Conservation (phyloP, 805 yeast genomes). For the Candida taoyuanica region DNA sequence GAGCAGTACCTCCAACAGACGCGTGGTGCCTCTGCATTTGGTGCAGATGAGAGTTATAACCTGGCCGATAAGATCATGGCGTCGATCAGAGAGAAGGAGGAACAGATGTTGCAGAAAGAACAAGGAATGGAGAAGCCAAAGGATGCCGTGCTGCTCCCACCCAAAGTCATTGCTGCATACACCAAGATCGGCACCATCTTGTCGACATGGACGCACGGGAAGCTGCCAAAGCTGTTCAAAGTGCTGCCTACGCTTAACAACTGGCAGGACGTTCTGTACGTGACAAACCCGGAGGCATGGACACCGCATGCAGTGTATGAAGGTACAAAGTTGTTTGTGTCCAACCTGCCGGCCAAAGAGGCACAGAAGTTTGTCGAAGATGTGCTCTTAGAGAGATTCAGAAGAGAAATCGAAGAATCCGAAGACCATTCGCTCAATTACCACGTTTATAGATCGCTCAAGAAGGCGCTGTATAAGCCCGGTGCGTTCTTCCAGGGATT, state of each 20-base stretch:
- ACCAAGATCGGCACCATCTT: conserved; percentile 85
- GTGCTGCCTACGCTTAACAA: conserved; percentile 88
- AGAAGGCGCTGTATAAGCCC: conserved; percentile 92
- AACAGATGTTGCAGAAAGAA: conserved; percentile 27
- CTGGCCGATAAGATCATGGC: conserved; percentile 94
- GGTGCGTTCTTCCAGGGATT: conserved; percentile 97
- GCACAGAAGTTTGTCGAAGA: conserved; percentile 76
- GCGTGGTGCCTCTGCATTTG: conserved; percentile 30
- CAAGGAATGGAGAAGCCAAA: conserved; percentile 37
- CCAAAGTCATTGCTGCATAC: conserved; percentile 93
- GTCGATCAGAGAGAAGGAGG: conserved; percentile 73
- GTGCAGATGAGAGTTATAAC: conserved; percentile 45
- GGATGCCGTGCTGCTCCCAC: conserved; percentile 86
- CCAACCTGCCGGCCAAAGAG: conserved; percentile 81
- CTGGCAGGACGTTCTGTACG: conserved; percentile 94
- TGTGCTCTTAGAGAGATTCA: conserved; percentile 67
- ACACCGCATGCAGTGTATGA: conserved; percentile 92
- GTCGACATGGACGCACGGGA: conserved; percentile 90
- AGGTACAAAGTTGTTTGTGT: conserved; percentile 90
- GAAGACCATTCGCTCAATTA: conserved; percentile 81
- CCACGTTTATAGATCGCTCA: conserved; percentile 86
- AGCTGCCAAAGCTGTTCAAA: conserved; percentile 92
- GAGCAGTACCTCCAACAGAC: conserved; percentile 61
- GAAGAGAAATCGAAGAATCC: conserved; percentile 64
- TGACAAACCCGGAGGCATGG: conserved; percentile 91